Evolutionary conservation across 257 asterid species (phyloP), one percentile per base, ranked within the genome.

Genomic region (Solanum chiquidenum): DNA sequence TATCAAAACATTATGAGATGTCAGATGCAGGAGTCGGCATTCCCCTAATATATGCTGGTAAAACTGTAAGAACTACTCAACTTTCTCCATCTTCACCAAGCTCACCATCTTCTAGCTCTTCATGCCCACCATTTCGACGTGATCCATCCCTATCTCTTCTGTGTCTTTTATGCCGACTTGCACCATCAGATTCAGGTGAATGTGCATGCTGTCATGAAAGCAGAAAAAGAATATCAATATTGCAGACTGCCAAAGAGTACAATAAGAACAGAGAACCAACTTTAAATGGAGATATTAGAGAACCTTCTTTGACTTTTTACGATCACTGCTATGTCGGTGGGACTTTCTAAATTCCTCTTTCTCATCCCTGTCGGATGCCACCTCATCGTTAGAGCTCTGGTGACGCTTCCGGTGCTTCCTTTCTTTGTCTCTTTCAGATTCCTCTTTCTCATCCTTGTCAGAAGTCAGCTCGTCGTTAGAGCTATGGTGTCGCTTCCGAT

Each of bases 101-200:
- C 89, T 97, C 99, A 71, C 99, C 99, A 91, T 97, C 99, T 94
- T 97, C 99, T 76, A 96, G 99, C 94, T 97, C 99, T 91, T 97
- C 99, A 10, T 88, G 68, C 35, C 95, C 96, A 79, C 94, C 93
- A 85, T 87, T 92, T 87, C 95, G 91, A 86, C 92, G 92, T 75
- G 95, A 93, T 75, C 94, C 93, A 89, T 96, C 98, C 21, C 93
- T 92, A 83, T 95, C 98, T 88, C 93, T 92, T 90, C 86, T 94
- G 91, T 94, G 98, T 89, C 87, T 92, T 86, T 94, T 97, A 89
- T 94, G 97, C 92, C 94, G 92, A 89, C 95, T 94, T 89, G 95
- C 99, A 46, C 95, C 49, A 58, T 97, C 99, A 21, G 99, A 97
- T 91, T 96, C 99, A 5, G 99, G 98, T 37, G 98, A 95, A 89